Evolutionary conservation across 306 rosid species (phyloP).

Genomic region (Sindora glabra): DNA sequence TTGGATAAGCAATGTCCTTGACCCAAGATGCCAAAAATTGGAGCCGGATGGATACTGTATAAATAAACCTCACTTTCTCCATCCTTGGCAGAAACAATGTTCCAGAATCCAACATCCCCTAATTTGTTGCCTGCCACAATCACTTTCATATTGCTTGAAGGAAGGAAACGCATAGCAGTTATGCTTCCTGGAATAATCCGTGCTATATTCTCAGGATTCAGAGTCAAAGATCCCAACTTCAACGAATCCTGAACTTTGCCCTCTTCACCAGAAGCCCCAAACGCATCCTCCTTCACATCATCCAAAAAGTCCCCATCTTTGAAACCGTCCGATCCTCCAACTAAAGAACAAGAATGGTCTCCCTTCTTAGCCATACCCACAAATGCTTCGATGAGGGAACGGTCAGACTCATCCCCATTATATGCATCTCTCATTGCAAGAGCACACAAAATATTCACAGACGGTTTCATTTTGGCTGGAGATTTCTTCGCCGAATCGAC

Average conservation of each 20-base stretch:
- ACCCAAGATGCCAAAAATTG: conserved; percentile 63
- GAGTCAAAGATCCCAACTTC: conserved; percentile 35
- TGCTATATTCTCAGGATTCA: conserved; percentile 57
- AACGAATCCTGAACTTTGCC: conserved; percentile 11
- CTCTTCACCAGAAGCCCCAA: neutral
- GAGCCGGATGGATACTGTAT: conserved; percentile 58
- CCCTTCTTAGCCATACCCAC: conserved; percentile 27
- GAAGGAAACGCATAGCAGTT: conserved; percentile 40
- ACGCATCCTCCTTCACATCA: neutral
- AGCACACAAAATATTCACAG: conserved; percentile 28
- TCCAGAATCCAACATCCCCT: conserved; percentile 83
- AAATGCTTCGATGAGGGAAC: conserved; percentile 30
- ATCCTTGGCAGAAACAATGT: conserved; percentile 26
- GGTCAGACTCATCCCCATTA: conserved; percentile 27
- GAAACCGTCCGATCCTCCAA: neutral
- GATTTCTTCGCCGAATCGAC: neutral
- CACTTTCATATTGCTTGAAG: conserved; percentile 44
- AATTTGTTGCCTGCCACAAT: conserved; percentile 53
- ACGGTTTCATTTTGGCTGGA: neutral
- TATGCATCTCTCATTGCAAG: conserved; percentile 41
- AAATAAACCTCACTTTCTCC: conserved; percentile 30
- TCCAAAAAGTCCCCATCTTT: neutral
- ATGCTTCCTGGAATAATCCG: conserved; percentile 61
- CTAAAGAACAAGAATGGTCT: neutral
- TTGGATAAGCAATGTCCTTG: conserved; percentile 57